phyloP scores from a whole-genome alignment of 768 basidiomycete species.

The Termitomyces sp. region DNA sequence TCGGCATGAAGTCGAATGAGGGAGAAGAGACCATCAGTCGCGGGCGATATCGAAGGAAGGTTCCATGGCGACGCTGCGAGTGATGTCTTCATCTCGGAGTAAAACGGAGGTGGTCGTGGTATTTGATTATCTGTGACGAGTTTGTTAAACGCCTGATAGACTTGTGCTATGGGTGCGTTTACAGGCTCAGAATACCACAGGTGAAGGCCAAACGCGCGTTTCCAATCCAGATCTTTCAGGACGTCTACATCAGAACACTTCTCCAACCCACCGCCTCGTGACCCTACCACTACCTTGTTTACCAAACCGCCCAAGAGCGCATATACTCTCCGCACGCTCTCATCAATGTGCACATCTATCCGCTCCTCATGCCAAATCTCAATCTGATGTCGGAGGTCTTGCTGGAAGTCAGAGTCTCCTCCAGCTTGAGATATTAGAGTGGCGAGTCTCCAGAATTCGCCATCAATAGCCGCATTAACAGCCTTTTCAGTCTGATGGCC shows the following conservation, averaged over 20 bases:
- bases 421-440: constrained; percentile 87
- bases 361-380: constrained; percentile 80
- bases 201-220: constrained; percentile 84
- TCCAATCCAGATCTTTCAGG: constrained; percentile 85
- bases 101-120: constrained; percentile 61
- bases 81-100: constrained; percentile 25
- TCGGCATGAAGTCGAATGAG: constrained; percentile 80
- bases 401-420: constrained; percentile 71
- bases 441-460: constrained; percentile 80
- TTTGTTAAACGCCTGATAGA: constrained; percentile 60
- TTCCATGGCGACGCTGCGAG: constrained; percentile 33
- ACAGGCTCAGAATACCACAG: constrained; percentile 85
- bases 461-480: constrained; percentile 68
- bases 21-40: constrained; percentile 74
- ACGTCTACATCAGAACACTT: constrained; percentile 61
- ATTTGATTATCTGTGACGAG: constrained; percentile 38
- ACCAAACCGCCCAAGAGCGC: constrained; percentile 77
- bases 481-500: constrained; percentile 90
- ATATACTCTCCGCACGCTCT: constrained; percentile 75
- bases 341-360: constrained; percentile 65
- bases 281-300: constrained; percentile 55
- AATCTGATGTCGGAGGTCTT: constrained; percentile 73
- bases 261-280: constrained; percentile 46
- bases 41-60: constrained; percentile 40
- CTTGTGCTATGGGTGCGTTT: constrained; percentile 67